Evolutionary conservation across 2,329 filamentous ascomycete genomes (phyloP).

Genomic region (Cytospora schulzeri): DNA sequence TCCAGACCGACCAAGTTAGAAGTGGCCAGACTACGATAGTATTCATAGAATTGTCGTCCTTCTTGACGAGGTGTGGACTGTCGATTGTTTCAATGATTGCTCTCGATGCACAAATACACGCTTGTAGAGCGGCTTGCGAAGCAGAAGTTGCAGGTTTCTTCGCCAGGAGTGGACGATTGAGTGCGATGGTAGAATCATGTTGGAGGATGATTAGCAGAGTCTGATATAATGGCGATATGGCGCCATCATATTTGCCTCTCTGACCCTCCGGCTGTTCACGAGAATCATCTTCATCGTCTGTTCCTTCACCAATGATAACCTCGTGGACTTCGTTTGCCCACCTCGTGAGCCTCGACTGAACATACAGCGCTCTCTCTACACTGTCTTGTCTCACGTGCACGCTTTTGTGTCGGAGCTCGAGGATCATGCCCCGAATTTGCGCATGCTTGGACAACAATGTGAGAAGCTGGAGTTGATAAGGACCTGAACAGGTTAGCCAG

Average conservation of each 20-base stretch:
- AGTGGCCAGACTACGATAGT: constrained; percentile 29
- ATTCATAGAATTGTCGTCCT: not conserved
- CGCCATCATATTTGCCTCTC: not conserved
- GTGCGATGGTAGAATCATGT: constrained; percentile 29
- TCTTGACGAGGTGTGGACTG: not conserved
- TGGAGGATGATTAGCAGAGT: constrained; percentile 26
- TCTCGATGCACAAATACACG: constrained; percentile 30
- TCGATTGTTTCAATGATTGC: constrained; percentile 27
- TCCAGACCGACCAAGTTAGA: constrained; percentile 32
- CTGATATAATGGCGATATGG: constrained; percentile 14
- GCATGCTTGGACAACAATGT: constrained; percentile 29
- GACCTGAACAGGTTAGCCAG: not conserved
- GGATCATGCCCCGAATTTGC: constrained; percentile 29
- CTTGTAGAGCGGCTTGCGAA: constrained; percentile 29
- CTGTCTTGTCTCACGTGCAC: constrained; percentile 27
- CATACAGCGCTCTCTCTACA: constrained; percentile 24
- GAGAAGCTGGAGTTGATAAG: constrained; percentile 24
- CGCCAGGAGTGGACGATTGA: constrained; percentile 30
- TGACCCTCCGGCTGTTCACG: not conserved
- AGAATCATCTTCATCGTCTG: constrained; percentile 16
- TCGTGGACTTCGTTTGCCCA: constrained; percentile 30
- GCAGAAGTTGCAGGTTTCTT: constrained; percentile 27
- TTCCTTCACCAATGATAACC: constrained; percentile 4
- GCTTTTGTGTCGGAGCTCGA: constrained; percentile 30
- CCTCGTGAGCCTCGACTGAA: constrained; percentile 27